Base-by-base conservation (phyloP, 768 basidiomycete genomes). In the Punctularia strigosozonata region DNA sequence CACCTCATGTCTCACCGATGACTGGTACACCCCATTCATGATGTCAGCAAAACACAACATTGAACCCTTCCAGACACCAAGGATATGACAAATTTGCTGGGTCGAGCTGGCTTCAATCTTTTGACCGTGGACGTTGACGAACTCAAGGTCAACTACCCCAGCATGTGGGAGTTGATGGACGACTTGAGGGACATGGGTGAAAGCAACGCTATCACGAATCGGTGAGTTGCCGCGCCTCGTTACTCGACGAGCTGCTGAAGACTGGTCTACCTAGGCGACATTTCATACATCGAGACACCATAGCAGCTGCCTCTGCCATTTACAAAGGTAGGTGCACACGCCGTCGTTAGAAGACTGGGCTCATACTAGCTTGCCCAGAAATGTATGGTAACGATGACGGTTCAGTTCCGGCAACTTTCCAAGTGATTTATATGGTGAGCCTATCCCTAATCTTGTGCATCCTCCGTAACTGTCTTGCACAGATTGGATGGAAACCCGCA, bases 181-280 rank as follows among this genome's bases (percentile, higher is more conserved):
- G 95, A 99, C 57, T 60, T 99, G n/a, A 70, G 75, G 37, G 79
- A 88, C 54, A 99, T 99, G 95, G 95, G 95, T 15, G 95, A 99
- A 55, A 77, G 75, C 36, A 98, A 95, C 53, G 89, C 91, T 8
- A 73, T 98, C 31, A 62, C 92, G 23, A 88, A 85, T 50, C 66
- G 89, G 80, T 87, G 44, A 32, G 68, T n/a, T 51, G 6, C 20
- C 4, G n/a, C 30, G 4, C 12, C 37, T 31, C 15, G 10, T 25
- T 18, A 13, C 28, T 13, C 32, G 19, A 30, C 30, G 26, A 19
- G 13, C 39, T 25, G 25, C 31, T 6, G n/a, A n/a, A n/a, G n/a
- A 19, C 24, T 19, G 12, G n/a, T 7, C 5, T 18, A 5, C 39
- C 17, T 47, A 85, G 87, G 43, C 73, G 81, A 23, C 68, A 74